Evolutionary conservation across 2,329 filamentous ascomycete species (phyloP), one percentile per base, ranked within the genome.

Genomic region (Microdochium bolleyi): DNA sequence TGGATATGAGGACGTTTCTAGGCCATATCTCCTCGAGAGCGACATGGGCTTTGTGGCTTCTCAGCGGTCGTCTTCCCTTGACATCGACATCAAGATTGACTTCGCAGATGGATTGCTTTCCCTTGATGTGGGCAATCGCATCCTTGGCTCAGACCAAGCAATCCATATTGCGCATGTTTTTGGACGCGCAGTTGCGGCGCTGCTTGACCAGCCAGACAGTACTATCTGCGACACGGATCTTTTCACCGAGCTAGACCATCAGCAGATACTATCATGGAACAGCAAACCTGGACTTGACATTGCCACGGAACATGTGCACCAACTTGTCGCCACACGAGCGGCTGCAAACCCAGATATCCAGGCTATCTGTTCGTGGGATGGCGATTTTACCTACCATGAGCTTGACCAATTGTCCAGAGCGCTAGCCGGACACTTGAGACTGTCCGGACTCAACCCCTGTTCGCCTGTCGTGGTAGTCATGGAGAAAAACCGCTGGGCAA

Each of bases 401-500:
- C 60, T 68, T 9, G 57, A 60, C 38, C 57, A 58, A 27, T 49
- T 58, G 9, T 56, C 73, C 11, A 57, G 58, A n/a, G 56, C 60
- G 13, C 56, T 67, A 5, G 64, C 65, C 16, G 61, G 62, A 22
- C 60, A 64, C 25, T 56, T 67, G 46, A 48, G 61, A 4, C 59
- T 58, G 22, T 56, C 60, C 34, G 65, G 65, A 1, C 52, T 67
- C 21, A 58, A 61, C 41, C 61, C 60, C 9, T 61, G 61, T 22
- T 62, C 60, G 51, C 70, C 87, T 3, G 76, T 91, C 1, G 83
- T 83, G 4, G 74, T 91, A 5, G 78, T 85, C 19, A 75, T 90
- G 61, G 82, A 88, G 46, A 91, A 89, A 68, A 87, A 80, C 21
- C 70, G 83, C 14, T 79, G 86, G 64, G 75, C 88, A 0, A 85